Percentiles rank a stretch among this genome's conserved stretches.
These are phyloP conservation scores for Cryoendolithus antarcticus DNA, from an alignment of 2,329 filamentous ascomycete species.

Conservation along the genomic window DNA sequence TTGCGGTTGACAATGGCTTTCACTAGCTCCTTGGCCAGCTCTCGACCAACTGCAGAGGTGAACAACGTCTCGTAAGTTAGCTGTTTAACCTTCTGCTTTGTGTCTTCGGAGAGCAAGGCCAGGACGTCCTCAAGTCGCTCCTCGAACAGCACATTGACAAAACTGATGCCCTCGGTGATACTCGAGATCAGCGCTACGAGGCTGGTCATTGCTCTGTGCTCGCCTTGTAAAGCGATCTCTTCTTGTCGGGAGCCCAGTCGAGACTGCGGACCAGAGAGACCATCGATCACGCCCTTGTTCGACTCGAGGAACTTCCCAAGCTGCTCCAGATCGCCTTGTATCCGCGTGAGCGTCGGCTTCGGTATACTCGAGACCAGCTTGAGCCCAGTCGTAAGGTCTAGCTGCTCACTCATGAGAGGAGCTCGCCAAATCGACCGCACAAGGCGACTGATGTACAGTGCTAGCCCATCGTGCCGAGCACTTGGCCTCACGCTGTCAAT, in stretches of 20 bases:
- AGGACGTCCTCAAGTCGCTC: constrained; percentile 86
- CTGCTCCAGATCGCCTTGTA: constrained; percentile 70
- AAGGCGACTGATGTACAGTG: constrained; percentile 77
- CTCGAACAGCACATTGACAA: constrained; percentile 87
- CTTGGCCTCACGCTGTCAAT: constrained; percentile 79
- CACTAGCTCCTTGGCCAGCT: constrained; percentile 84
- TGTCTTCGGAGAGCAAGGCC: constrained; percentile 56
- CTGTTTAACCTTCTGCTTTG: constrained; percentile 56
- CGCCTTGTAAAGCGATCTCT: constrained; percentile 81
- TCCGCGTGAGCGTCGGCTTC: constrained; percentile 54
- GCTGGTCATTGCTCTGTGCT: constrained; percentile 83
- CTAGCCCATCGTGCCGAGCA: constrained; percentile 76
- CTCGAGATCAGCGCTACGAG: constrained; percentile 75
- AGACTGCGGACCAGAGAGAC: constrained; percentile 76
- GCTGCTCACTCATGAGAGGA: constrained; percentile 50
- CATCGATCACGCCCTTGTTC: constrained; percentile 89
- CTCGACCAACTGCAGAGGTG: constrained; percentile 63
- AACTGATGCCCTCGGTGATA: constrained; percentile 93
- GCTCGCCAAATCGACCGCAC: constrained; percentile 80
- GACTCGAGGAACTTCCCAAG: constrained; percentile 69
- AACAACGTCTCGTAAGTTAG: constrained; percentile 86
- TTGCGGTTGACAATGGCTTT: constrained; percentile 98
- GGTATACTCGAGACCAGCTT: constrained; percentile 55
- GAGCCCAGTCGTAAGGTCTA: constrained; percentile 46
- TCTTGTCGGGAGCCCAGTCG: constrained; percentile 72